Percentiles rank a stretch among this genome's conserved stretches.
phyloP scores from a whole-genome alignment of 805 yeast genomes.

The Metschnikowia arizonensis region DNA sequence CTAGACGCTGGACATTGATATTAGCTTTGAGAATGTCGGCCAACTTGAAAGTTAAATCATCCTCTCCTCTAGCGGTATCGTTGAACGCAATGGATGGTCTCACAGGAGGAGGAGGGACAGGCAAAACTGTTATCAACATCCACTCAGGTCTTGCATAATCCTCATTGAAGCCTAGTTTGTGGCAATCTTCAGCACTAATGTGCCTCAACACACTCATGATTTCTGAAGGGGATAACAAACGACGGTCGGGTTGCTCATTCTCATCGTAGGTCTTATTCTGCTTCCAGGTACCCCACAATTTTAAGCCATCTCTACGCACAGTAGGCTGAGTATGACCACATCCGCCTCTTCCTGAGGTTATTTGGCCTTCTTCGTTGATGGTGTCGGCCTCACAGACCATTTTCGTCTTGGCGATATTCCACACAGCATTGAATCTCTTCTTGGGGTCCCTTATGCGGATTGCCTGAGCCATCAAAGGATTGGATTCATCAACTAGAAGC shows the following conservation, averaged over 20 bases:
- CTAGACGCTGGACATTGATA: conserved; percentile 93
- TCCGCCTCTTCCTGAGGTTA: conserved; percentile 76
- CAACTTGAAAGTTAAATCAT: conserved; percentile 94
- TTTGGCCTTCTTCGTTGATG: conserved; percentile 56
- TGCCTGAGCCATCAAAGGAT: conserved; percentile 81
- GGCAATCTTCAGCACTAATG: conserved; percentile 79
- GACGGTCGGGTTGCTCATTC: conserved; percentile 85
- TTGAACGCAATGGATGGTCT: conserved; percentile 98
- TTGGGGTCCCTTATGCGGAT: conserved; percentile 88
- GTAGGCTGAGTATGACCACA: conserved; percentile 98
- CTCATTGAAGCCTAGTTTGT: conserved; percentile 81
- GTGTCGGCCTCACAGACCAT: conserved; percentile 92
- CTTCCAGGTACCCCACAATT: conserved; percentile 98
- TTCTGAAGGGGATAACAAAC: conserved; percentile 83
- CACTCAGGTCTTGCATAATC: conserved; percentile 99
- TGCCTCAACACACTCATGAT: conserved; percentile 88
- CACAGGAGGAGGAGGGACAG: conserved; percentile 99
- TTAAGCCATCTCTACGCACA: conserved; percentile 91
- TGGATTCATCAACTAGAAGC: conserved; percentile 77
- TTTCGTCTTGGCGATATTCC: conserved; percentile 88
- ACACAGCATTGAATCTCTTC: conserved; percentile 93
- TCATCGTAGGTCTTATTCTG: conserved; percentile 79
- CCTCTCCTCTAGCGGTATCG: conserved; percentile 98
- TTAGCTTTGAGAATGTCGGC: conserved; percentile 97
- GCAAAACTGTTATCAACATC: conserved; percentile 95